A percentile compares a stretch with the other conserved stretches of the same genome.
Evolutionary conservation across 306 rosid genomes (phyloP).

Genomic region (Vachellia collinsii): DNA sequence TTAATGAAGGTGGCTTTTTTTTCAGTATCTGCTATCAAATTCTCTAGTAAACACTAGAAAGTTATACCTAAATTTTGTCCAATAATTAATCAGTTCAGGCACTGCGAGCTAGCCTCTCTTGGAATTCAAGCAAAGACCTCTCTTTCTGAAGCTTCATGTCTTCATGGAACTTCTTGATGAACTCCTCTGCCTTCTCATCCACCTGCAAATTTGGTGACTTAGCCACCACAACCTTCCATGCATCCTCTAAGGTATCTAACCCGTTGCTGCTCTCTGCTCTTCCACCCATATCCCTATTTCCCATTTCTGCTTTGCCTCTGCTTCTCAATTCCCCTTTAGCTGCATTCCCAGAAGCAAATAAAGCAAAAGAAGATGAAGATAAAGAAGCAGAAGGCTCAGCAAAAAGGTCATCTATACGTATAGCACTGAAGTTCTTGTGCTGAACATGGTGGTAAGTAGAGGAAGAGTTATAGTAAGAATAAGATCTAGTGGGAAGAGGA

Average conservation of each 20-base stretch:
- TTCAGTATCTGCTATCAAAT: neutral
- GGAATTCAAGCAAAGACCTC: conserved; percentile 49
- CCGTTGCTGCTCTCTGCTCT: conserved; percentile 21
- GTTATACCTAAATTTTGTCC: neutral
- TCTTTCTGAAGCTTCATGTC: conserved; percentile 57
- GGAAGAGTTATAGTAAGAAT: conserved; percentile 14
- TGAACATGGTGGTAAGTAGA: conserved; percentile 32
- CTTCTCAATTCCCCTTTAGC: conserved; percentile 44
- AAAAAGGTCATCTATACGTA: conserved; percentile 68
- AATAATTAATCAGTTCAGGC: conserved; percentile 18
- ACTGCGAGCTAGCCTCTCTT: conserved; percentile 49
- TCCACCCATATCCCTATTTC: conserved; percentile 20
- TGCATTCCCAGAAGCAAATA: neutral
- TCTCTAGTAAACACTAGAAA: neutral
- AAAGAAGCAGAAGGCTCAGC: conserved; percentile 26
- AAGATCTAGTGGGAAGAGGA: conserved; percentile 35
- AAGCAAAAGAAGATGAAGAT: neutral
- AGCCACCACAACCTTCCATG: conserved; percentile 52
- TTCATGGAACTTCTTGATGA: conserved; percentile 43
- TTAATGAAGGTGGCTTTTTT: neutral
- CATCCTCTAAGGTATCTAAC: conserved; percentile 45
- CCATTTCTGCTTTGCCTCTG: conserved; percentile 31
- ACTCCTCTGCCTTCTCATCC: conserved; percentile 52
- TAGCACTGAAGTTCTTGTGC: conserved; percentile 40
- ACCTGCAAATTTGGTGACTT: conserved; percentile 50